These are phyloP conservation scores for Kluyveromyces aestuarii DNA, from an alignment of 805 yeast genomes.

Conservation along the genomic window DNA sequence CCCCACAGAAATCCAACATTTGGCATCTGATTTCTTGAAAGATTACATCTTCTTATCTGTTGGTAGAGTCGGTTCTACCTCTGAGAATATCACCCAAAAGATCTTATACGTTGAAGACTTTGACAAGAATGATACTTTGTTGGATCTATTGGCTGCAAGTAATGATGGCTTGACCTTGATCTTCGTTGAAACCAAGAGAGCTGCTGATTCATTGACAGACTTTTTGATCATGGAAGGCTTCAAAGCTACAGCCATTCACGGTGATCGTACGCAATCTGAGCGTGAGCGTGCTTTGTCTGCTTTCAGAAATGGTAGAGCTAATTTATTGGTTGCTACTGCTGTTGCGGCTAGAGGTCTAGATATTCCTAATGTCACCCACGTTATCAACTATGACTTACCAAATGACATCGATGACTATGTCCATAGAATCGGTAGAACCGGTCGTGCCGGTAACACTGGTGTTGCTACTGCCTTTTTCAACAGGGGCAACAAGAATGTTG, in stretches of 20 bases:
- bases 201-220: slow-evolving; percentile 94
- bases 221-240: slow-evolving; percentile 79
- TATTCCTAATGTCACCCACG: slow-evolving; percentile 98
- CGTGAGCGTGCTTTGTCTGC: slow-evolving; percentile 95
- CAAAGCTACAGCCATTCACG: slow-evolving; percentile 98
- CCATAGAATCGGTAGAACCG: slow-evolving; percentile 99
- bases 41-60: slow-evolving; percentile 93
- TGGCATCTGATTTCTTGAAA: slow-evolving; percentile 94
- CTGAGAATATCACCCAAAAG: slow-evolving; percentile 95
- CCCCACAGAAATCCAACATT: slow-evolving; percentile 95
- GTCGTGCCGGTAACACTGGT: slow-evolving; percentile 99
- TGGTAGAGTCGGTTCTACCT: slow-evolving; percentile 98
- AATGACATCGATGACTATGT: slow-evolving; percentile 96
- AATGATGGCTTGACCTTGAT: slow-evolving; percentile 83
- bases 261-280: slow-evolving; percentile 96
- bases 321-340: slow-evolving; percentile 96
- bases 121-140: slow-evolving; percentile 83
- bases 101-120: slow-evolving; percentile 85
- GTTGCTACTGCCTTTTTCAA: slow-evolving; percentile 96
- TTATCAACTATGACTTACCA: slow-evolving; percentile 95
- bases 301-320: slow-evolving; percentile 86
- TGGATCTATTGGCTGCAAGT: slow-evolving; percentile 76
- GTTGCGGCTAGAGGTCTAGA: slow-evolving; percentile 99
- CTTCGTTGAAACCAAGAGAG: slow-evolving; percentile 96
- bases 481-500: slow-evolving; percentile 87